Evolutionary conservation across 2,329 filamentous ascomycete genomes (phyloP).

Genomic region (Paecilomyces sp.): DNA sequence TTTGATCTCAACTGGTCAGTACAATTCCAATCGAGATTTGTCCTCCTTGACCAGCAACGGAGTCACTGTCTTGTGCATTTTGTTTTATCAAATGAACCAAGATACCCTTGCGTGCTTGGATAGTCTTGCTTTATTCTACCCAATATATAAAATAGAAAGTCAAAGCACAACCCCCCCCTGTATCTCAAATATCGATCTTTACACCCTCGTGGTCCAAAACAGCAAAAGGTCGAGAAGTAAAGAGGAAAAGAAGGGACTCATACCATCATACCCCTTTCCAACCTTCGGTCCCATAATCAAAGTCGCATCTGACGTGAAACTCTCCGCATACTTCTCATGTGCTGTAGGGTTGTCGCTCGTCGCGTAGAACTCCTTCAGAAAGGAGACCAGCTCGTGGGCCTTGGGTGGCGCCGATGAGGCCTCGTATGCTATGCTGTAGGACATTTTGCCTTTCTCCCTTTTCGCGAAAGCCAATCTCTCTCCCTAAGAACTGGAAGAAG

Average conservation of each 20-base stretch:
- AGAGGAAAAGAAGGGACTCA: neutral
- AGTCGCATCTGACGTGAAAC: slow-evolving; percentile 28
- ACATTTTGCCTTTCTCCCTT: slow-evolving; percentile 15
- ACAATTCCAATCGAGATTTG: neutral
- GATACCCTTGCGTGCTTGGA: neutral
- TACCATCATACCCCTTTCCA: slow-evolving; percentile 25
- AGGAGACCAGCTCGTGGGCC: slow-evolving; percentile 18
- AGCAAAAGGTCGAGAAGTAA: neutral
- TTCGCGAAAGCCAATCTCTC: no score
- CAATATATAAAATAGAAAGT: neutral
- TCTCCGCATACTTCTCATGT: slow-evolving; percentile 27
- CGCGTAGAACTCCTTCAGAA: slow-evolving; percentile 29
- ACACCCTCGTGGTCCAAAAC: neutral
- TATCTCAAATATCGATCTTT: neutral
- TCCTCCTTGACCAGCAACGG: neutral
- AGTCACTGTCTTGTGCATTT: neutral
- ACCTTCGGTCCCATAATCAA: slow-evolving; percentile 31
- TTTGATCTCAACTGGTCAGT: neutral
- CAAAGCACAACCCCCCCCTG: neutral
- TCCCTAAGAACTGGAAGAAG: neutral
- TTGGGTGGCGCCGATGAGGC: slow-evolving; percentile 15
- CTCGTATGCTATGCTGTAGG: slow-evolving; percentile 24
- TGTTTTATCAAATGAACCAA: neutral
- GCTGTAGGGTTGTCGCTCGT: slow-evolving; percentile 27
- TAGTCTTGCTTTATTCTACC: neutral